Evolutionary conservation across 2,329 filamentous ascomycete species (phyloP), one percentile per base, ranked within the genome.

Genomic region (Colletotrichum abscissum): DNA sequence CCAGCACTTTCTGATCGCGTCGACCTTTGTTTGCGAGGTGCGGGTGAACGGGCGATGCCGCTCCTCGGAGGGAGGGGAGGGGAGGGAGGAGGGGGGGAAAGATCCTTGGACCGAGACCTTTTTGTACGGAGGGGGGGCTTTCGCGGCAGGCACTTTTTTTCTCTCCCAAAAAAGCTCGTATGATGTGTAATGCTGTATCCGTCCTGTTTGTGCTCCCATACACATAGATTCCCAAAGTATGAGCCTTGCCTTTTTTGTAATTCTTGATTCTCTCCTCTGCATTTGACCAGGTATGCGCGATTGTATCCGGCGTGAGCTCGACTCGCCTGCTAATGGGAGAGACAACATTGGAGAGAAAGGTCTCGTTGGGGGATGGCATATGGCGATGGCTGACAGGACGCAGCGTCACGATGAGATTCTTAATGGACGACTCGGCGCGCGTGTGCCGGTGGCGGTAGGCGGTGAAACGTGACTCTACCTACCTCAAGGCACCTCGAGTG

Each of bases 1-100:
- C 95, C 77, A 98, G 95, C 86, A 98, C 96, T 22, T 98, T 98
- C 82, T 98, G 85, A 78, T 66, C 58, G 30, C 49, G 54, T 42
- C 22, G 46, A 59, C 38, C 22, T 60, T 58, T 46, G 16, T 49
- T 65, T 12, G 56, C 62, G 70, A 58, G 46, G 59, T 28, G 54
- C 69, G 28, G 69, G 59, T 46, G 30, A 54, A 54, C 35, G 60
- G 63, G 58, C 42, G 73, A 66, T 52, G 30, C 60, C 58, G 49
- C 24, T 54, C 63, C 59, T 42, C 16, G 38, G 38, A 42, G 14
- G 38, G 38, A 5, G 16, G 14, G 59, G 38, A 9, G 16, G 24
- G 22, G 57, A 62, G 28, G 42, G 16, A 26, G 54, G 46, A 52
- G 46, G 66, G 11, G 11, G 35, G 26, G 26, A 26, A 26, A 38